Percentiles rank a stretch among this genome's conserved stretches.
Evolutionary conservation across 1,284 basidiomycete species (phyloP).

Genomic region (Bjerkandera adusta): DNA sequence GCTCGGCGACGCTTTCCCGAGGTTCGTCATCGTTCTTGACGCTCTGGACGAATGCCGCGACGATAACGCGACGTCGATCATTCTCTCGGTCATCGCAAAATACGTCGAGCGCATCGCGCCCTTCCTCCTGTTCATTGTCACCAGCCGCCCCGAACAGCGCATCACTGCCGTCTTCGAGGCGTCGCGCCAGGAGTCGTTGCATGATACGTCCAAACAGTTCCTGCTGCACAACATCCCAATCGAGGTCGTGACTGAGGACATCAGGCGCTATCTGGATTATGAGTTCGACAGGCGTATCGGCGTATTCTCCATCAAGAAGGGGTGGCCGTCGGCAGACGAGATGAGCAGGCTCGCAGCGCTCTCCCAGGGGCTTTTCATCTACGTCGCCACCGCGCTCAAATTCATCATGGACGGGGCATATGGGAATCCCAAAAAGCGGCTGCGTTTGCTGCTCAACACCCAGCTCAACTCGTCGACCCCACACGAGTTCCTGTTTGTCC

Average conservation of each 20-base stretch:
- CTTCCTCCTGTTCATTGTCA: conserved; percentile 22
- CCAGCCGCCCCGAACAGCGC: conserved; percentile 24
- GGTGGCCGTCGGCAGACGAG: not conserved
- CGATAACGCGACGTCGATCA: conserved; percentile 16
- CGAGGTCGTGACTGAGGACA: not conserved
- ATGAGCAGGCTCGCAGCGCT: not conserved
- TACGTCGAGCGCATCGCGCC: not conserved
- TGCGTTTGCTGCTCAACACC: no score
- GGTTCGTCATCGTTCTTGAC: conserved; percentile 24
- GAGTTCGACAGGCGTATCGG: not conserved
- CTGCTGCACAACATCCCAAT: not conserved
- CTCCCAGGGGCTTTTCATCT: not conserved
- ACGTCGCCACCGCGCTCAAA: not conserved
- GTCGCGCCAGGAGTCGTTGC: not conserved
- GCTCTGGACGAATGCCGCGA: conserved; percentile 30
- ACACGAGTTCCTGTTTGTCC: not conserved
- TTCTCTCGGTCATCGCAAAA: conserved; percentile 14
- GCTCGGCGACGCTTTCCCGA: conserved; percentile 17
- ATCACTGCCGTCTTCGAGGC: conserved; percentile 17
- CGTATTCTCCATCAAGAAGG: not conserved
- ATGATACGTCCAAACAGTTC: not conserved
- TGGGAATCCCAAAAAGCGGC: not conserved
- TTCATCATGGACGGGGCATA: not conserved
- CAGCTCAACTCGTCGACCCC: not conserved
- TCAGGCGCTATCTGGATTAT: not conserved